These are phyloP conservation scores for Lactifluus pinguis DNA, from an alignment of 768 basidiomycete species.

Conservation along the genomic window DNA sequence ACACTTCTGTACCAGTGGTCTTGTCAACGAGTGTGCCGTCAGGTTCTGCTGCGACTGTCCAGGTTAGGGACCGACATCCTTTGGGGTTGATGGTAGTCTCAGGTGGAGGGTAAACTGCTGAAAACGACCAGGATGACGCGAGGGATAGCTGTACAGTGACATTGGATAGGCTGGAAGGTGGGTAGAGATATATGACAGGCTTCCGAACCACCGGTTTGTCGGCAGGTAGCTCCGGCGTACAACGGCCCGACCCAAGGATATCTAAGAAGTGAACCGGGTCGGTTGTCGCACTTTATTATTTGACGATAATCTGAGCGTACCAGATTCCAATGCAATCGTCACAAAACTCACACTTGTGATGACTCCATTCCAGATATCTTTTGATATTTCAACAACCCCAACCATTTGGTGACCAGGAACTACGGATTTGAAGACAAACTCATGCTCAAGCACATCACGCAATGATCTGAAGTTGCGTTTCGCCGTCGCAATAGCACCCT, in stretches of 20 bases:
- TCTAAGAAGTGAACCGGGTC: not conserved
- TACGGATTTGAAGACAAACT: not conserved
- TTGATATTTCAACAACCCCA: not conserved
- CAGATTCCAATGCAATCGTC: not conserved
- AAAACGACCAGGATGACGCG: not conserved
- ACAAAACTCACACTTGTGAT: not conserved
- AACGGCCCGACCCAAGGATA: too few relatives aligned
- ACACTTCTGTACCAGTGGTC: slow-evolving; percentile 3
- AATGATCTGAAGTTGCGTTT: not conserved
- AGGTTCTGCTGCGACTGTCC: slow-evolving; percentile 5
- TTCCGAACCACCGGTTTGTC: not conserved
- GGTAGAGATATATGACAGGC: slow-evolving; percentile 6
- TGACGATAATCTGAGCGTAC: not conserved
- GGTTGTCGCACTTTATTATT: not conserved
- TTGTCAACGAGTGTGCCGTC: slow-evolving; percentile 6
- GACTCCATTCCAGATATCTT: not conserved
- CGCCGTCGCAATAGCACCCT: not conserved
- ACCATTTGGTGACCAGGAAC: not conserved
- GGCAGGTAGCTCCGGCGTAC: too few relatives aligned
- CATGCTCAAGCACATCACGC: not conserved
- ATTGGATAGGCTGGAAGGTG: not conserved
- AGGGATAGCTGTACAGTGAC: not conserved
- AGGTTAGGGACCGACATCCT: not conserved
- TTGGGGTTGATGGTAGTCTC: not conserved
- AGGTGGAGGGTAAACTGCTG: not conserved